Conservation (phyloP, 805 yeast species). For the Yarrowia osloensis region DNA sequence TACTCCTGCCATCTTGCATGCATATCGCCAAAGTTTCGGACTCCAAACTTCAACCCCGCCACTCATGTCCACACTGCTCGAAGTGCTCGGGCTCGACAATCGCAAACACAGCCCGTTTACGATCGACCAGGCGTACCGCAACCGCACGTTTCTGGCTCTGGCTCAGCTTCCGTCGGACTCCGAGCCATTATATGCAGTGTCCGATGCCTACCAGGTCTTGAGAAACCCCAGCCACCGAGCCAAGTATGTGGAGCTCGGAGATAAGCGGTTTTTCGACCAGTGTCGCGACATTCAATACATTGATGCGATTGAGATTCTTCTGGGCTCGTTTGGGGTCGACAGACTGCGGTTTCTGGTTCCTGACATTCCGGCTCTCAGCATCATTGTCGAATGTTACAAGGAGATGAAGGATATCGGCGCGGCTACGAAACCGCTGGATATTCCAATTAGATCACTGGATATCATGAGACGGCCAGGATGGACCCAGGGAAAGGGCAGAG, state of each 20-base stretch:
- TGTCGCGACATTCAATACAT: background rate
- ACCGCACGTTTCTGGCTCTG: background rate
- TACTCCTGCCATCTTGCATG: background rate
- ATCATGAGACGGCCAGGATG: background rate
- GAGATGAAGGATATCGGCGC: background rate
- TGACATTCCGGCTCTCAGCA: background rate
- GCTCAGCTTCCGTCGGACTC: background rate
- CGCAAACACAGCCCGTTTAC: background rate
- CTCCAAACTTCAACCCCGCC: background rate
- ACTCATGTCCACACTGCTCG: slow-evolving; percentile 1
- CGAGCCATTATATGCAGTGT: slow-evolving; percentile 7
- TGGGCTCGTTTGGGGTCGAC: slow-evolving; percentile 8
- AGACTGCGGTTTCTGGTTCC: background rate
- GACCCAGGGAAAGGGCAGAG: background rate
- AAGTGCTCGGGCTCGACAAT: background rate
- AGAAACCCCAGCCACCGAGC: slow-evolving; percentile 21
- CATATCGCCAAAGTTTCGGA: background rate
- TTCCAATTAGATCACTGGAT: background rate
- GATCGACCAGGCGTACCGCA: slow-evolving; percentile 24
- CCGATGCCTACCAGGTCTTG: slow-evolving; percentile 9
- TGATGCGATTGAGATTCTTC: slow-evolving; percentile 5
- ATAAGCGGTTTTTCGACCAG: slow-evolving; percentile 16
- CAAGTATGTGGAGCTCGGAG: slow-evolving; percentile 17
- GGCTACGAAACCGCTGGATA: background rate
- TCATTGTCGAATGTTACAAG: background rate